Conservation (phyloP, 441 rosid species). For the Populus hybrid region DNA sequence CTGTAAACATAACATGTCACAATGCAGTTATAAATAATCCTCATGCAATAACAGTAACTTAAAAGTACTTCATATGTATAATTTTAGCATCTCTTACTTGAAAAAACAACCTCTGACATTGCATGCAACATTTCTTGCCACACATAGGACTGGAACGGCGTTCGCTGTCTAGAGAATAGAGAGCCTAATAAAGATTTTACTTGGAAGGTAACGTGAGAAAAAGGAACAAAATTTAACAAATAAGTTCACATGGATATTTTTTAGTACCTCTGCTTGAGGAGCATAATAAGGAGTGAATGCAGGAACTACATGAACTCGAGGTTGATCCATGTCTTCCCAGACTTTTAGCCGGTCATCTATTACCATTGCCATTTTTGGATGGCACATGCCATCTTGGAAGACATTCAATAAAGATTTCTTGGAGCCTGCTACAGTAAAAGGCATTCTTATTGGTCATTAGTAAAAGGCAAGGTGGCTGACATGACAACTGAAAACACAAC, state of each 20-base stretch:
- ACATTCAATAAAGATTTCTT: slow-evolving; percentile 83
- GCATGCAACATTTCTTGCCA: slow-evolving; percentile 99
- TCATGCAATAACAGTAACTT: background rate
- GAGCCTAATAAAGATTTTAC: background rate
- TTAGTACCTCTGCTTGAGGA: slow-evolving; percentile 90
- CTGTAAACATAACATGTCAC: slow-evolving; percentile 36
- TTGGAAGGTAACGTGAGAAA: slow-evolving; percentile 9
- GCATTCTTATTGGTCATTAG: background rate
- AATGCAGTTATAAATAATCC: background rate
- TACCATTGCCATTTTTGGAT: slow-evolving; percentile 99
- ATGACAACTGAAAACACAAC: background rate
- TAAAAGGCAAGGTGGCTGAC: background rate
- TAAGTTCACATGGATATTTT: slow-evolving; percentile 12
- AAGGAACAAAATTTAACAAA: background rate
- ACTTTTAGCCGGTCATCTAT: slow-evolving; percentile 97
- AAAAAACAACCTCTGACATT: slow-evolving; percentile 94
- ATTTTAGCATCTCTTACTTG: slow-evolving; percentile 57
- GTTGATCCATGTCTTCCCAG: slow-evolving; percentile 99
- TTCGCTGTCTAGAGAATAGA: slow-evolving; percentile 56
- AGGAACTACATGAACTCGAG: slow-evolving; percentile 97
- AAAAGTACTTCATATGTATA: slow-evolving; percentile 2
- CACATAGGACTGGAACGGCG: slow-evolving; percentile 87
- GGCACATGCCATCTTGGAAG: slow-evolving; percentile 82
- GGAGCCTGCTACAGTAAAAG: slow-evolving; percentile 49
- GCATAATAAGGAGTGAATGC: slow-evolving; percentile 90